Conservation (phyloP, 2,329 filamentous ascomycete species). For the Zymoseptoria brevis region DNA sequence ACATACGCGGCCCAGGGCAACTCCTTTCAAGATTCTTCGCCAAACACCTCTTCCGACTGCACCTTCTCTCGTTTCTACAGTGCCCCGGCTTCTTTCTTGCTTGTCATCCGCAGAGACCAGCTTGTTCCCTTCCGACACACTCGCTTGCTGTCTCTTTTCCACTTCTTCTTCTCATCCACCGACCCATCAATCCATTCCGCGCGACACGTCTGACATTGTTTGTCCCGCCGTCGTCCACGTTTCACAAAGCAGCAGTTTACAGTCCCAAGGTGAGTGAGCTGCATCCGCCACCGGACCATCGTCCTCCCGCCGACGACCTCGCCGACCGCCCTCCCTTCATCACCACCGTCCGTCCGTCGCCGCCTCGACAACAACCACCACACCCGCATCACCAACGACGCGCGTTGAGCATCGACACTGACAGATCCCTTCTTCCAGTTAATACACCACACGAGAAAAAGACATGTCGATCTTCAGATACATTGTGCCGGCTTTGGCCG, state of each 20-base stretch:
- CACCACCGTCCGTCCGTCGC: background rate
- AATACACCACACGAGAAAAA: conserved; percentile 9
- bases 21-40: background rate
- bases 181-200: background rate
- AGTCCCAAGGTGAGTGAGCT: background rate
- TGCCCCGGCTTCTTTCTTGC: background rate
- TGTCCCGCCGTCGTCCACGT: background rate
- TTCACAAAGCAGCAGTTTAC: background rate
- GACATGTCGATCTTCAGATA: conserved; percentile 47
- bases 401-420: background rate
- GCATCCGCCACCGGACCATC: background rate
- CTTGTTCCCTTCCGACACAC: background rate
- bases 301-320: background rate
- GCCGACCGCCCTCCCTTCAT: background rate
- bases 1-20: background rate
- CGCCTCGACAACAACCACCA: background rate
- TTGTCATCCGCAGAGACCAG: background rate
- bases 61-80: background rate
- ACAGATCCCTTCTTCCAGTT: background rate
- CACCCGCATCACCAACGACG: background rate
- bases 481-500: conserved; percentile 50
- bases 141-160: background rate
- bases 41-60: background rate
- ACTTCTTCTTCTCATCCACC: background rate
- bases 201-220: background rate